Percentiles rank a stretch among this genome's conserved stretches.
phyloP scores from a whole-genome alignment of 352 stramenopile species.

The Pythium aquatile region DNA sequence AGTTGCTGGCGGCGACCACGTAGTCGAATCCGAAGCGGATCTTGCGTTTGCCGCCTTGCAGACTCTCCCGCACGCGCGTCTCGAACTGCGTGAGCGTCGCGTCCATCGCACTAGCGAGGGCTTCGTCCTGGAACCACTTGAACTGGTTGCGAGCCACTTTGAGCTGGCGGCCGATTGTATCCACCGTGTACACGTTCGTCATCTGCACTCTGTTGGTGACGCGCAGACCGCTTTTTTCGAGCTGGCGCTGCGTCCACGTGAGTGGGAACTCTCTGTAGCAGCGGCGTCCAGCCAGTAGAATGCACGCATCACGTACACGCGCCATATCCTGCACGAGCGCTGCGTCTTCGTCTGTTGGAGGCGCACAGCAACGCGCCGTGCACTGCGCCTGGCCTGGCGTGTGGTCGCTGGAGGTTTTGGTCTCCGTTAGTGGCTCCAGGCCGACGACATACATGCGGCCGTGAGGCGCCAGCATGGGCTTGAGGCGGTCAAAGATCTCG shows the following conservation, averaged over 20 bases:
- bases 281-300: conserved; percentile 62
- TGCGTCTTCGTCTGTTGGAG: conserved; percentile 17
- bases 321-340: conserved; percentile 45
- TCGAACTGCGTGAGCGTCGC: conserved; percentile 36
- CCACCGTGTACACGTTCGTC: conserved; percentile 74
- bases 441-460: conserved; percentile 76
- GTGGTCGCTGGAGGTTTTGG: not conserved
- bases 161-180: conserved; percentile 77
- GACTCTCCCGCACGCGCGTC: conserved; percentile 30
- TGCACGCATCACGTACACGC: conserved; percentile 69
- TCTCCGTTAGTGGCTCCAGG: conserved; percentile 63
- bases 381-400: conserved; percentile 13
- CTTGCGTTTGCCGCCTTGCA: conserved; percentile 19
- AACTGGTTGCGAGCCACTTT: conserved; percentile 79
- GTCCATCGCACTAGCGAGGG: conserved; percentile 26
- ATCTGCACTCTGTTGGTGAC: conserved; percentile 49
- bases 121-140: conserved; percentile 51
- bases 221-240: conserved; percentile 36
- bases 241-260: conserved; percentile 65
- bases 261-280: conserved; percentile 83
- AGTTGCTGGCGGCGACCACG: conserved; percentile 50
- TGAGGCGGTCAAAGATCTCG: conserved; percentile 66
- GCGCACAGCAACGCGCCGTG: conserved; percentile 22
- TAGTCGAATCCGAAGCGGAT: conserved; percentile 80
- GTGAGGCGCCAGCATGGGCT: conserved; percentile 49